Conservation (phyloP, 192 early-diverging fungal species). For the Pilaira anomala region DNA sequence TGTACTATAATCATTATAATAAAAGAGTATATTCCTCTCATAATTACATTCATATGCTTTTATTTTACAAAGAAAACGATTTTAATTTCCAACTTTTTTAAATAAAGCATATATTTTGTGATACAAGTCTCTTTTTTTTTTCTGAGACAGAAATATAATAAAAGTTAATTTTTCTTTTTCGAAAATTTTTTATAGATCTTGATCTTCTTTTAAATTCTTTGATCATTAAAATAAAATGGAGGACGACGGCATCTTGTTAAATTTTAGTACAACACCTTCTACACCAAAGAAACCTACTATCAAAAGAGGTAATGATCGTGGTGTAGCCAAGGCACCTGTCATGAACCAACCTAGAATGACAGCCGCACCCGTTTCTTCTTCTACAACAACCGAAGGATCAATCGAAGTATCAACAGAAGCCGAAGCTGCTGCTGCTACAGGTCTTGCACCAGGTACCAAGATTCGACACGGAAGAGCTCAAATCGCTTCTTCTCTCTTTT, state of each 20-base stretch:
- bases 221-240: slow-evolving; percentile 41
- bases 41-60: no score
- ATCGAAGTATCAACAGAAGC: slow-evolving; percentile 16
- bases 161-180: no score
- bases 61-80: no score
- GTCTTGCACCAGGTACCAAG: slow-evolving; percentile 23
- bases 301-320: slow-evolving; percentile 40
- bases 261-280: slow-evolving; percentile 45
- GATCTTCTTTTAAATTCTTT: not conserved
- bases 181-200: no score
- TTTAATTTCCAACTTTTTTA: no score
- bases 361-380: not conserved
- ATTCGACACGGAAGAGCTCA: slow-evolving; percentile 57
- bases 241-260: slow-evolving; percentile 70
- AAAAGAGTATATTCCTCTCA: no score
- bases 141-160: no score
- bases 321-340: slow-evolving; percentile 16
- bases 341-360: slow-evolving; percentile 19
- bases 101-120: no score
- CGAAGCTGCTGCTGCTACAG: slow-evolving; percentile 18
- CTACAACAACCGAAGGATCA: slow-evolving; percentile 3
- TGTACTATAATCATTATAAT: no score
- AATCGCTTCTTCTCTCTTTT: slow-evolving; percentile 80
- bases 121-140: no score
- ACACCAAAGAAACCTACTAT: slow-evolving; percentile 23